Evolutionary conservation across 345 rosid species (phyloP), one percentile per base, ranked within the genome.

Genomic region (Odontarrhena argentea): DNA sequence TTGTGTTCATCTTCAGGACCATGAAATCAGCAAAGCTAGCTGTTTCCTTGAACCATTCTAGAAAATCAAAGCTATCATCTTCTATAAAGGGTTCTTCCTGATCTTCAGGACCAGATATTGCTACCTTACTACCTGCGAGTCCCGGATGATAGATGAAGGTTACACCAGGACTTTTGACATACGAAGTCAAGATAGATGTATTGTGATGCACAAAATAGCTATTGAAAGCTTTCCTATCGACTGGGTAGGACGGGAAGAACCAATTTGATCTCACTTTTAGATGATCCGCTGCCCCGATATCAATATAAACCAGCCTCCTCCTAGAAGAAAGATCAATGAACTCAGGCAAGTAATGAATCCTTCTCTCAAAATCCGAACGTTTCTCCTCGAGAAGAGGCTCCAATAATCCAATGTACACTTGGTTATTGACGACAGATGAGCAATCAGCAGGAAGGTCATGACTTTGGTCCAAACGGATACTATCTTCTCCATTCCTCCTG

Each of bases 131-230:
- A 49, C 79, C 85, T 15, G 81, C 81, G 0, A 92, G 93, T 32
- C 82, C 98, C 0, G 98, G 98, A 60, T 86, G 80, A 70, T 92
- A 89, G 60, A 92, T 75, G 65, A 92, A 89, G 70, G 85, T 84
- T 7, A 85, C 69, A 7, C 97, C 94, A 0, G 96, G 87, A 44
- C 71, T 80, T 68, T 85, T 85, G 40, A 89, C 86, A 47, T 80
- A 83, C 12, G 88, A 82, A 14, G 85, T 87, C 77, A 92, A 75
- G 25, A 85, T 80, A 0, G 96, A 89, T 32, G 93, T 74, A 69
- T 89, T 89, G 61, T 89, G 94, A 66, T 89, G 90, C 4, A 92
- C 97, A 40, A 89, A 80, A 26, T 89, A 89, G 44, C 79, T 77
- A 71, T 79, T 81, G 65, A 93, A 89, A 12, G 81, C 81, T 45